phyloP scores from a whole-genome alignment of 1,284 basidiomycete genomes.

The Peniophora sp. region DNA sequence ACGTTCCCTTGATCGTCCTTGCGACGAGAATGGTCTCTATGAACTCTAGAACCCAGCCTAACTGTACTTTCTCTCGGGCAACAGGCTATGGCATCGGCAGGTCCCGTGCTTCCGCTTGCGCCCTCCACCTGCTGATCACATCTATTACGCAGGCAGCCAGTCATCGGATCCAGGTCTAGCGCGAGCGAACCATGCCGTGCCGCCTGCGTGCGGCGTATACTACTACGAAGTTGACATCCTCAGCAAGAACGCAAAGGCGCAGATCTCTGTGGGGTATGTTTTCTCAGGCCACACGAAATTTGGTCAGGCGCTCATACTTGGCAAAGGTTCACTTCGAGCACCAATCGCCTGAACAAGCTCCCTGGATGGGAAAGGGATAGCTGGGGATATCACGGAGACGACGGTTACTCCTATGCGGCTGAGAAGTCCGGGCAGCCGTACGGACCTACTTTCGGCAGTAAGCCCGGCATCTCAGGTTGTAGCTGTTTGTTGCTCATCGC shows the following conservation, averaged over 20 bases:
- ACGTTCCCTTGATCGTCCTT: too few species aligned
- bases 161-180: slow-evolving; percentile 77
- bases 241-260: slow-evolving; percentile 71
- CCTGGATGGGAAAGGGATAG: slow-evolving; percentile 87
- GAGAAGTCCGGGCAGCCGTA: slow-evolving; percentile 55
- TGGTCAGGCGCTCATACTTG: slow-evolving; percentile 5
- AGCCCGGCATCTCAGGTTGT: slow-evolving; percentile 17
- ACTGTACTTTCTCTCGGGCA: too few species aligned
- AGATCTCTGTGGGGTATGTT: slow-evolving; percentile 25
- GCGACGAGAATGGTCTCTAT: too few species aligned
- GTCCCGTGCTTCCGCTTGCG: neutral
- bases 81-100: too few species aligned
- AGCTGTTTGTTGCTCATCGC: slow-evolving; percentile 1
- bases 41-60: too few species aligned
- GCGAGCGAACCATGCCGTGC: slow-evolving; percentile 67
- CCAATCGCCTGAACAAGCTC: slow-evolving; percentile 63
- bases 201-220: slow-evolving; percentile 78
- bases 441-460: slow-evolving; percentile 71
- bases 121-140: neutral
- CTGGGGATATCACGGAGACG: slow-evolving; percentile 96
- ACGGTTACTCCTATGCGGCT: slow-evolving; percentile 69
- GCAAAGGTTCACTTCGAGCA: slow-evolving; percentile 33
- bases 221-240: slow-evolving; percentile 86
- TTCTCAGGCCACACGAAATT: slow-evolving; percentile 7
- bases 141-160: slow-evolving; percentile 17